Evolutionary conservation across 2,329 filamentous ascomycete genomes (phyloP), one percentile per base, ranked within the genome.

Genomic region (Colletotrichum graminicola): DNA sequence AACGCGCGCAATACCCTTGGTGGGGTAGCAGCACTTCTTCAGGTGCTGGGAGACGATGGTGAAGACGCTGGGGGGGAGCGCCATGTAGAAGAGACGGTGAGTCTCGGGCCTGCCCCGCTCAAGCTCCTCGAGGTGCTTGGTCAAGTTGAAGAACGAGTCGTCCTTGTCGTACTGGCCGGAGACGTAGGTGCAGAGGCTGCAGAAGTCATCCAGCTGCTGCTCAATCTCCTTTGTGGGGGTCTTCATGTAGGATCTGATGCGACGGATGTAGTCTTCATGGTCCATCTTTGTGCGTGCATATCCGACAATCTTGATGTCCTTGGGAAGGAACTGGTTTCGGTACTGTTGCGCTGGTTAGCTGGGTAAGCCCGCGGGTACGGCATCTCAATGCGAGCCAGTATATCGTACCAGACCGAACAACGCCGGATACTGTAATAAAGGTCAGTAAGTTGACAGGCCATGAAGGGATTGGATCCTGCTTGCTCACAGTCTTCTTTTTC

Each of bases 231-330:
- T 97, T 76, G 95, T 98, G 21, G 96, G 96, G 21, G 95, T 96
- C 90, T 99, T 98, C 87, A 99, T 99, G 86, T 98, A 97, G 73
- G 94, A 97, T 85, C 93, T 95, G 84, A 99, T 94, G 76, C 96
- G 91, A 85, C 92, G 93, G 80, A 98, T 89, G 86, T 93, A 98
- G 83, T 99, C 96, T 75, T 94, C 91, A 79, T 95, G 94, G 85
- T 98, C 95, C 96, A 99, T 99, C 88, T 98, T 98, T 77, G 96
- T 99, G 81, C 96, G 92, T 78, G 96, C 96, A 94, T 99, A 99
- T 87, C 96, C 96, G 79, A 99, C 91, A 81, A 99, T 98, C 84
- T 91, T 93, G 84, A 97, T 94, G 83, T 97, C 94, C 85, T 97
- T 97, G 78, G 91, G 96, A 62, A 99, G 93, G 87, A 98, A 99